Base-by-base conservation (phyloP, 495 filamentous ascomycete species). In the Penicillium bialowiezense region DNA sequence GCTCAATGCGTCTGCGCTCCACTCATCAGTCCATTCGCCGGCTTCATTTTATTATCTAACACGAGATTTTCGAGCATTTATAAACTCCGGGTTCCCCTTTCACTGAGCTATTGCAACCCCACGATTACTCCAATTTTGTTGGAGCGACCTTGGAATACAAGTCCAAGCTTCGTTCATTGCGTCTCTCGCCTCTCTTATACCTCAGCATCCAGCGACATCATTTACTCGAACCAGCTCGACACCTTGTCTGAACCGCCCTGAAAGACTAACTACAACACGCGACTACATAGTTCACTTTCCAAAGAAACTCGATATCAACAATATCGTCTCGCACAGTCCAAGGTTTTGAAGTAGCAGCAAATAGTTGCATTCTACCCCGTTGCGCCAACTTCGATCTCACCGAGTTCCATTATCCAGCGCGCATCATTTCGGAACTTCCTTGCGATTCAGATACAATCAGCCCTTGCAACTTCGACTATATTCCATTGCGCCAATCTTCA, bases 311-410 rank as follows among this genome's bases (percentile, higher is more conserved):
- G 39, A 34, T 51, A 19, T 33, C 37, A 39, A 41, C 44, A 54
- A 31, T 41, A 51, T 15, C 44, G 21, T 50, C 21, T 46, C 38
- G 31, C 35, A 44, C 5, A n/a, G 13, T 29, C 40, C 45, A 41
- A 55, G 36, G 28, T 28, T 46, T 15, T 35, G 52, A 45, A 56
- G 53, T 56, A 56, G 53, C 53, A 43, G 26, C 53, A 34, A 26
- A 35, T 56, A 56, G 44, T 41, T 47, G 38, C 37, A 9, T 51
- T 39, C 48, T 40, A 38, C 17, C 53, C 53, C 48, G 44, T 51
- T 44, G 53, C 53, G 48, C 32, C 53, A 51, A 20, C 15, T 39
- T 24, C 31, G 19, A 47, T 34, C 9, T 5, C 34, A 23, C 3
- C 13, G 13, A 14, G 18, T n/a, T 13, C 10, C 17, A 12, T 7